A percentile compares a stretch with the other conserved stretches of the same genome.
Evolutionary conservation across 2,329 filamentous ascomycete genomes (phyloP).

Genomic region (Epicoccum sorghinum): DNA sequence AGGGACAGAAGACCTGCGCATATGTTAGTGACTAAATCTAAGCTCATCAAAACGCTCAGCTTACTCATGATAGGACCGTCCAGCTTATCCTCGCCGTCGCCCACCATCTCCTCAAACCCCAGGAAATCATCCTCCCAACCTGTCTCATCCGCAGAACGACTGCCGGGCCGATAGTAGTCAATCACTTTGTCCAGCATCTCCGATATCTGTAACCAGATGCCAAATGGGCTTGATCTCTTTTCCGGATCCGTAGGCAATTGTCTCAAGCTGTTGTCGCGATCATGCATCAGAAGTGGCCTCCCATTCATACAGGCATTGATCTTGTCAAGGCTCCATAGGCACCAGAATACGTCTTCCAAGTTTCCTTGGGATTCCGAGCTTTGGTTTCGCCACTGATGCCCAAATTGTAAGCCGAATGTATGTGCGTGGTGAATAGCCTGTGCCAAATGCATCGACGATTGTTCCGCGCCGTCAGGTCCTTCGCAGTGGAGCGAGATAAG

Average conservation of each 20-base stretch:
- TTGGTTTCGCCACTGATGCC: conserved; percentile 48
- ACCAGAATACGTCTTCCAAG: conserved; percentile 57
- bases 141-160: conserved; percentile 47
- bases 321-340: conserved; percentile 57
- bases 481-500: conserved; percentile 56
- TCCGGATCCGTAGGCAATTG: conserved; percentile 51
- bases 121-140: conserved; percentile 56
- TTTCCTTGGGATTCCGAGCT: conserved; percentile 47
- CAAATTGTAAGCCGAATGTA: conserved; percentile 56
- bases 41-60: background rate
- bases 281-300: conserved; percentile 55
- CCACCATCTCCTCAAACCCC: conserved; percentile 54
- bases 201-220: conserved; percentile 55
- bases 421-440: conserved; percentile 59
- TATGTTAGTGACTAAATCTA: conserved; percentile 14
- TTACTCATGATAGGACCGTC: conserved; percentile 47
- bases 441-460: conserved; percentile 54
- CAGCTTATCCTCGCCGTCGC: conserved; percentile 47
- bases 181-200: conserved; percentile 56
- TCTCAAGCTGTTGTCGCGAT: conserved; percentile 54
- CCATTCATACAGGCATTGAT: conserved; percentile 56
- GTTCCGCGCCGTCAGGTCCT: conserved; percentile 55
- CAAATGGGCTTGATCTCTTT: conserved; percentile 54
- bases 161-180: conserved; percentile 53
- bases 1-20: conserved; percentile 57